Conservation (phyloP, 441 rosid species). For the Lepidium campestre region DNA sequence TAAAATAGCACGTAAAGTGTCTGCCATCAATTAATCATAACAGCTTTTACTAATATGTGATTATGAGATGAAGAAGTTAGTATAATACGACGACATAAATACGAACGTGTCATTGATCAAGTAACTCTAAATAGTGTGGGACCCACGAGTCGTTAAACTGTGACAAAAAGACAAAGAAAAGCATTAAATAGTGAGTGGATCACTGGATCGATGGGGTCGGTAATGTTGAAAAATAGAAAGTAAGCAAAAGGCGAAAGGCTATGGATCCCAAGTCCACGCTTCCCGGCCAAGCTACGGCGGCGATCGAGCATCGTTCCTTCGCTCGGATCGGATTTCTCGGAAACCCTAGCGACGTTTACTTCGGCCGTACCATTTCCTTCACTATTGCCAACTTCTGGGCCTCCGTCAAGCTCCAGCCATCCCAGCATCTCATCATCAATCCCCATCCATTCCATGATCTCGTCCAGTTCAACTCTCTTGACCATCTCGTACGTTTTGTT, state of each 20-base stretch:
- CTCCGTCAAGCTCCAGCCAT: constrained; percentile 55
- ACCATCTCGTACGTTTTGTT: constrained; percentile 48
- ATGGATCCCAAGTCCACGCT: constrained; percentile 15
- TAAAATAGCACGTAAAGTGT: too few species aligned
- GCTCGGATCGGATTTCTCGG: constrained; percentile 76
- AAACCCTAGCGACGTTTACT: constrained; percentile 86
- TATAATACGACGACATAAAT: too few species aligned
- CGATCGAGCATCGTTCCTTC: constrained; percentile 53
- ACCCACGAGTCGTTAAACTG: not conserved
- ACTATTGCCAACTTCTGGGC: constrained; percentile 82
- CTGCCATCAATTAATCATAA: too few species aligned
- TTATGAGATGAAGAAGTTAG: too few species aligned
- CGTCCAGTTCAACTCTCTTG: constrained; percentile 56
- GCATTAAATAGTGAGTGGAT: too few species aligned
- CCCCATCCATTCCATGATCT: constrained; percentile 86
- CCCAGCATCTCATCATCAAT: constrained; percentile 50
- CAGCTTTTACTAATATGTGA: too few species aligned
- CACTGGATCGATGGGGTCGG: not conserved
- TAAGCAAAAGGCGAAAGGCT: not conserved
- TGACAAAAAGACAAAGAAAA: not conserved
- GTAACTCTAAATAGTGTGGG: not conserved
- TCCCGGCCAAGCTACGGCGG: constrained; percentile 2
- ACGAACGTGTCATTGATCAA: not conserved
- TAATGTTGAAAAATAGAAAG: not conserved
- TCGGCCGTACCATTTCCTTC: constrained; percentile 72